Evolutionary conservation across 352 stramenopile genomes (phyloP), one percentile per base, ranked within the genome.

Genomic region (Phytophthora pluvialis): DNA sequence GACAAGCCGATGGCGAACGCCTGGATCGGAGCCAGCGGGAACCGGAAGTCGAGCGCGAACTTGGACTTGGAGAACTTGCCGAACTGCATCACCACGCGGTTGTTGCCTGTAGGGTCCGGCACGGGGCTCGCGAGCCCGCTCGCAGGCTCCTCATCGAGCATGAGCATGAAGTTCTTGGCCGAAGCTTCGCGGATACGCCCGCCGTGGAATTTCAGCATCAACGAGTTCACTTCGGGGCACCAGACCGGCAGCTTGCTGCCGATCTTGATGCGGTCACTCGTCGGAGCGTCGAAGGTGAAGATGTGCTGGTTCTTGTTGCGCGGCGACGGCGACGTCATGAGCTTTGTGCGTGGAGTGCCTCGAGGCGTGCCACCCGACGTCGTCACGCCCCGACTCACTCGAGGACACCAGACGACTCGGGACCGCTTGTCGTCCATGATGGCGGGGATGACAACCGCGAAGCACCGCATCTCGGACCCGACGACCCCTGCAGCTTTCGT

Each of bases 81-180:
- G 55, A 97, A 94, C 73, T 97, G 89, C 73, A 96, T 89, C 15
- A 94, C 59, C 7, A 91, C 75, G 64, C 76, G 75, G 61, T 85
- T 91, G 48, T 60, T 76, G 50, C 70, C 74, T 12, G 62, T 80
- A 4, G 77, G 72, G 50, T 91, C 81, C 1, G 56, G 28, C 0
- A 54, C 45, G 10, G 58, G 7, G 13, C 48, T 70, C 26, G 50
- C 46, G 3, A 15, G 47, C 12, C 49, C 45, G 1, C 77, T 61
- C 8, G 72, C 58, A 6, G 71, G 71, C 36, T 95, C 83, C 47
- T 89, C 85, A 8, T 95, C 83, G 46, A 95, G 32, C 70, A 83
- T 88, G 25, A 97, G 76, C 79, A 96, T 94, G 60, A 97, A 97
- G 61, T 97, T 97, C 70, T 97, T 97, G 51, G 89, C 86, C 9